Percentiles rank a stretch among this genome's conserved stretches.
Evolutionary conservation across 306 rosid species (phyloP).

Genomic region (Coriaria nepalensis): DNA sequence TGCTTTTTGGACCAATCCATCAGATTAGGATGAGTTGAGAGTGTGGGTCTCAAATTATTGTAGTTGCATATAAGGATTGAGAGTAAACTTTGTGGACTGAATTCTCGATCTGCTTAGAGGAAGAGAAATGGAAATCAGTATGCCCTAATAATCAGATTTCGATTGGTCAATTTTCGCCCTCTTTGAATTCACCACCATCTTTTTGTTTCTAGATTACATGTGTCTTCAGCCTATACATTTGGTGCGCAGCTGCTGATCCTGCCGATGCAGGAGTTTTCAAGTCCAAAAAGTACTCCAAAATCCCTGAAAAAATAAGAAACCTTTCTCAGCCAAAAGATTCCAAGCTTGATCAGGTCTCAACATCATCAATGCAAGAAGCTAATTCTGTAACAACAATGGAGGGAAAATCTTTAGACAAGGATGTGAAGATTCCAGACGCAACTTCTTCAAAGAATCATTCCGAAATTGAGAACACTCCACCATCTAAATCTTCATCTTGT

Average conservation of each 20-base stretch:
- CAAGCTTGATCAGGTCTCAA: slow-evolving; percentile 57
- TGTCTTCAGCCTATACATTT: slow-evolving; percentile 77
- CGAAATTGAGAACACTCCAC: slow-evolving; percentile 17
- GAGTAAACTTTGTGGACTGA: too few species aligned
- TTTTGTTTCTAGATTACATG: slow-evolving; percentile 60
- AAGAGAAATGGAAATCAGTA: too few species aligned
- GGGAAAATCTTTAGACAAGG: slow-evolving; percentile 46
- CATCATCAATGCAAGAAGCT: slow-evolving; percentile 48
- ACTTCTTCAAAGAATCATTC: slow-evolving; percentile 25
- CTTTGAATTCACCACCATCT: slow-evolving; percentile 13
- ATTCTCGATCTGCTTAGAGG: too few species aligned
- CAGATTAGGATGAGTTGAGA: too few species aligned
- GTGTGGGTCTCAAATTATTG: too few species aligned
- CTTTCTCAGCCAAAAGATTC: slow-evolving; percentile 32
- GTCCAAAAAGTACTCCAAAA: slow-evolving; percentile 68
- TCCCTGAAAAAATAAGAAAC: slow-evolving; percentile 36
- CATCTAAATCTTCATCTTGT: slow-evolving; percentile 33
- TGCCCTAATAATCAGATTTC: background rate
- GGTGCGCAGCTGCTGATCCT: slow-evolving; percentile 99
- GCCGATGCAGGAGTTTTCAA: slow-evolving; percentile 90
- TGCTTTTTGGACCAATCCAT: too few species aligned
- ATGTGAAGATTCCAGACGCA: slow-evolving; percentile 30
- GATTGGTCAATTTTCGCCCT: background rate
- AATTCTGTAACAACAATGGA: slow-evolving; percentile 39
- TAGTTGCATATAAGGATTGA: too few species aligned